Base-by-base conservation (phyloP, 352 stramenopile species). In the Poterioochromonas sp. region DNA sequence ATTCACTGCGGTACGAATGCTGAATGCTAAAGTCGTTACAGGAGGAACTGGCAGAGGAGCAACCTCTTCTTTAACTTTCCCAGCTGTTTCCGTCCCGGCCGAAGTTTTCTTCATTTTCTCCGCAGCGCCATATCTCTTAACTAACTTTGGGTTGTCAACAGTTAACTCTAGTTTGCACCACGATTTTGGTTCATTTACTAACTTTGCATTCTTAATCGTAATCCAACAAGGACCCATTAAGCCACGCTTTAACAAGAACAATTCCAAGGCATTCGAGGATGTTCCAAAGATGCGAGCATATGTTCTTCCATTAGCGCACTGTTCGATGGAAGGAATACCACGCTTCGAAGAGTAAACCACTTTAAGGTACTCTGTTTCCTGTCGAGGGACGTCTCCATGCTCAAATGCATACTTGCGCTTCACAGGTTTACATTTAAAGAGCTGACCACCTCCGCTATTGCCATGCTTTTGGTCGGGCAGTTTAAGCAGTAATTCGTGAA, bases 181-280 rank as follows among this genome's bases (percentile, higher is more conserved):
- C 62, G 69, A 47, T 73, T 79, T 32, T 32, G 20, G 32, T 12
- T 77, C 69, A 54, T 80, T 87, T 26, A 86, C 86, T 43, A 88
- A 85, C 54, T 86, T 79, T n/a, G 95, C 90, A 71, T 91, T 87
- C 70, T 91, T 90, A 79, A 99, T 92, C 68, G 94, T 90, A 65
- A 99, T 85, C 96, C 96, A 99, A 37, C 94, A 92, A 1, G 96
- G 96, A 34, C 96, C 96, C 83, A 98, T 96, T 34, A 99, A 84
- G 77, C 95, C 93, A 68, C 94, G 91, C 77, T 97, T 97, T 51
- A 99, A 82, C 29, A 99, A 82, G 82, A 99, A 99, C 32, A 93
- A 97, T 84, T 99, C 96, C 2, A 98, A 84, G 5, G 90, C 90
- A 0, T 90, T 89, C 20, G 94, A 95, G 65, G 90, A 90, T 0